Evolutionary conservation across 345 rosid species (phyloP).

Genomic region (Bretschneidera sinensis): DNA sequence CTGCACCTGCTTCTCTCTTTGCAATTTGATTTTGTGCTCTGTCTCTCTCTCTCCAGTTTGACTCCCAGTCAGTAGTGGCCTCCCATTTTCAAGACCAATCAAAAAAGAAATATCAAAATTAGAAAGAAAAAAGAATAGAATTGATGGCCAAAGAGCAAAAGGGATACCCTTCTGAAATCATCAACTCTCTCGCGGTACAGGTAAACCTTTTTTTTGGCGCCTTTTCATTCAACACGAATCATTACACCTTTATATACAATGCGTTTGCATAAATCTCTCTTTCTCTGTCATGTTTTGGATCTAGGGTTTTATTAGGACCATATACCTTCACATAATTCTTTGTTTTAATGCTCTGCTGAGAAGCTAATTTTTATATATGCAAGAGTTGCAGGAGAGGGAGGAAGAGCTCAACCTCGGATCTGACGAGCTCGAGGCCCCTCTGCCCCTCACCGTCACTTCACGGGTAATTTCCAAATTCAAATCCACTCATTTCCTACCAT

Average conservation of each 20-base stretch:
- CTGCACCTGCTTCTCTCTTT: neutral
- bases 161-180: conserved; percentile 17
- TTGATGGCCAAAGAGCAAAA: conserved; percentile 12
- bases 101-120: conserved; percentile 4
- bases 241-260: conserved; percentile 1
- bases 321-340: too few relatives aligned
- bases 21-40: too few relatives aligned
- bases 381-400: conserved; percentile 52
- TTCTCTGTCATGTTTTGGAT: neutral
- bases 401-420: conserved; percentile 49
- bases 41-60: conserved; percentile 5
- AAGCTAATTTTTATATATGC: conserved; percentile 9
- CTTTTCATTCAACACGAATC: neutral
- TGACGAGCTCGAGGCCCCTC: conserved; percentile 62
- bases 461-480: conserved; percentile 54
- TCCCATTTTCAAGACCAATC: conserved; percentile 2
- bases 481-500: neutral
- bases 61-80: neutral
- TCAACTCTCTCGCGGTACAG: conserved; percentile 17
- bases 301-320: neutral
- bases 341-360: neutral
- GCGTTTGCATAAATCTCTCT: neutral
- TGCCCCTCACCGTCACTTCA: conserved; percentile 89
- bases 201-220: neutral
- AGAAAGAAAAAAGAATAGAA: neutral